A percentile compares a stretch with the other conserved stretches of the same genome.
phyloP scores from a whole-genome alignment of 805 yeast species.

The Kodamaea leandrae region DNA sequence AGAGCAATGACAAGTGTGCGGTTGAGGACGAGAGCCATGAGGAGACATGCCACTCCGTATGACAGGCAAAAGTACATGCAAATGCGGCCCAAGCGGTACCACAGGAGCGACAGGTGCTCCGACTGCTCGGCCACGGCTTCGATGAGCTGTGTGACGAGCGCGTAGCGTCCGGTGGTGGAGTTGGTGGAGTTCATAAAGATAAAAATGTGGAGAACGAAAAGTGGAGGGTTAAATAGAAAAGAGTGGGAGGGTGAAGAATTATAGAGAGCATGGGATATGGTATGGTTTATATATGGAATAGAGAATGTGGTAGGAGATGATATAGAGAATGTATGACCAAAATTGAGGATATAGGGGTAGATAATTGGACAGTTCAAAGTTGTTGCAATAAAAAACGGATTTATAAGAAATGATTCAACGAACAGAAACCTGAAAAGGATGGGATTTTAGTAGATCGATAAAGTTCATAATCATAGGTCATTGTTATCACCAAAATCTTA shows the following conservation, averaged over 20 bases:
- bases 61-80: constrained; percentile 35
- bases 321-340: no score
- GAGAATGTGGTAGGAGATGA: no score
- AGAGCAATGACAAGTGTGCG: constrained; percentile 39
- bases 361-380: no score
- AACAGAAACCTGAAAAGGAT: no score
- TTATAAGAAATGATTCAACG: no score
- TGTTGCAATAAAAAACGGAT: no score
- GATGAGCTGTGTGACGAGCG: constrained; percentile 3
- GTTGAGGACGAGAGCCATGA: constrained; percentile 38
- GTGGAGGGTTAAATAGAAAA: not conserved
- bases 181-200: not conserved
- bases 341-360: no score
- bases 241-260: not conserved
- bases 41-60: constrained; percentile 37
- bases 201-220: not conserved
- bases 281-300: no score
- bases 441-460: no score
- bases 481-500: no score
- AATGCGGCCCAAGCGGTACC: constrained; percentile 19
- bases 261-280: not conserved
- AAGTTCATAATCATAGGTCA: no score
- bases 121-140: constrained; percentile 13
- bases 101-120: constrained; percentile 8
- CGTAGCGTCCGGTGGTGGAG: not conserved